phyloP scores from a whole-genome alignment of 2,329 filamentous ascomycete genomes.

The Claviceps paspali region DNA sequence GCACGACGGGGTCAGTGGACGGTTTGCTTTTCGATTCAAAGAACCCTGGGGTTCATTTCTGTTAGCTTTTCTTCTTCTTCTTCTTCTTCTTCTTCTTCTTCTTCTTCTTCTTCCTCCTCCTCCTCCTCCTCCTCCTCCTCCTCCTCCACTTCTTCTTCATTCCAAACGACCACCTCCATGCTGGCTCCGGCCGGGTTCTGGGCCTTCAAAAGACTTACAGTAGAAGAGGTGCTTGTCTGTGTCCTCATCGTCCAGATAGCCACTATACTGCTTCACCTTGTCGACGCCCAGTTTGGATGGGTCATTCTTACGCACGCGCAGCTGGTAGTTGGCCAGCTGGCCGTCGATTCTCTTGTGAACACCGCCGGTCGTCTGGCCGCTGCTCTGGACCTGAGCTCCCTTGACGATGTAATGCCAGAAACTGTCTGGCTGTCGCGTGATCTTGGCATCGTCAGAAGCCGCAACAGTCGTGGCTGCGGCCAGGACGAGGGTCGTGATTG shows the following conservation, averaged over 20 bases:
- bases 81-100: not conserved
- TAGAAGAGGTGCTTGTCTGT: conserved; percentile 97
- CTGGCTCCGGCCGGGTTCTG: too few relatives aligned
- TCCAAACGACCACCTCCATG: too few relatives aligned
- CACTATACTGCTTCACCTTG: conserved; percentile 91
- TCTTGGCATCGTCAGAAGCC: not conserved
- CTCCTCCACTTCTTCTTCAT: too few relatives aligned
- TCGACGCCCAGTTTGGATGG: conserved; percentile 73
- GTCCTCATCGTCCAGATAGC: conserved; percentile 90
- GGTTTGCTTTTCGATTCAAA: conserved; percentile 27
- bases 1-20: conserved; percentile 27
- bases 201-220: conserved; percentile 49
- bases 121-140: too few relatives aligned
- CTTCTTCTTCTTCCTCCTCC: not conserved
- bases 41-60: conserved; percentile 39
- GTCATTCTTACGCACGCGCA: conserved; percentile 81
- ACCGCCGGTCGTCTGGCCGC: too few relatives aligned
- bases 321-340: conserved; percentile 69
- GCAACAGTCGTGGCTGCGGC: not conserved
- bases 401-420: conserved; percentile 85
- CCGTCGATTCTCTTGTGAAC: conserved; percentile 53
- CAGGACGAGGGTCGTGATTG: not conserved
- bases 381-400: conserved; percentile 59
- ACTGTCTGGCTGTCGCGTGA: conserved; percentile 51
- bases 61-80: not conserved